A percentile compares a stretch with the other conserved stretches of the same genome.
Conservation (phyloP, 306 rosid genomes). For the Ceratonia siliqua region DNA sequence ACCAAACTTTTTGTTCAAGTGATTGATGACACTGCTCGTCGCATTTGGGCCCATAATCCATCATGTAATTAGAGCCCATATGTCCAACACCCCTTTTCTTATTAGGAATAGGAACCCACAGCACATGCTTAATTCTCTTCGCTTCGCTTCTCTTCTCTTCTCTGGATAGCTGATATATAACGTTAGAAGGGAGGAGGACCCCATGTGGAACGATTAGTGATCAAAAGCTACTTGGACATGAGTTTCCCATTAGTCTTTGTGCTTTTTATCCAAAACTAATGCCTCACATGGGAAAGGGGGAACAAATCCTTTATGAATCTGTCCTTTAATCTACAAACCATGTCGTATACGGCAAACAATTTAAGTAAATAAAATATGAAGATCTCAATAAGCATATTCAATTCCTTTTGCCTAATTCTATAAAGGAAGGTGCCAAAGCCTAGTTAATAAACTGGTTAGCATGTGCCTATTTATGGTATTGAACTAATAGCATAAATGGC, state of each 20-base stretch:
- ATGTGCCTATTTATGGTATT: background rate
- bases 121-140: slow-evolving; percentile 9
- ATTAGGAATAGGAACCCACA: background rate
- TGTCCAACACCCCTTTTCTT: background rate
- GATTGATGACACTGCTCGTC: background rate
- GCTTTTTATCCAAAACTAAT: slow-evolving; percentile 13
- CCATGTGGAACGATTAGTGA: background rate
- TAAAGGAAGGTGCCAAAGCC: background rate
- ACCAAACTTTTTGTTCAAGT: background rate
- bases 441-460: slow-evolving; percentile 17
- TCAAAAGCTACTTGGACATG: slow-evolving; percentile 7
- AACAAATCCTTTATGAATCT: slow-evolving; percentile 2
- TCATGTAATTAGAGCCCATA: background rate
- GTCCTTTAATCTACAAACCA: slow-evolving; percentile 19
- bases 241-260: slow-evolving; percentile 11
- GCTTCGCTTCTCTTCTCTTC: slow-evolving; percentile 1
- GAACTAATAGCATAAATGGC: background rate
- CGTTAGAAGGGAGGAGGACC: background rate
- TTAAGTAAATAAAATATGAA: background rate
- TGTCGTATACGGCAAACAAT: slow-evolving; percentile 40
- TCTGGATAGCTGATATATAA: background rate
- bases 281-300: slow-evolving; percentile 21
- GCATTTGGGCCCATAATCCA: background rate
- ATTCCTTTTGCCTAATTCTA: background rate
- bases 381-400: background rate